Evolutionary conservation across 1,284 basidiomycete species (phyloP).

Genomic region (Cystobasidium pallidum): DNA sequence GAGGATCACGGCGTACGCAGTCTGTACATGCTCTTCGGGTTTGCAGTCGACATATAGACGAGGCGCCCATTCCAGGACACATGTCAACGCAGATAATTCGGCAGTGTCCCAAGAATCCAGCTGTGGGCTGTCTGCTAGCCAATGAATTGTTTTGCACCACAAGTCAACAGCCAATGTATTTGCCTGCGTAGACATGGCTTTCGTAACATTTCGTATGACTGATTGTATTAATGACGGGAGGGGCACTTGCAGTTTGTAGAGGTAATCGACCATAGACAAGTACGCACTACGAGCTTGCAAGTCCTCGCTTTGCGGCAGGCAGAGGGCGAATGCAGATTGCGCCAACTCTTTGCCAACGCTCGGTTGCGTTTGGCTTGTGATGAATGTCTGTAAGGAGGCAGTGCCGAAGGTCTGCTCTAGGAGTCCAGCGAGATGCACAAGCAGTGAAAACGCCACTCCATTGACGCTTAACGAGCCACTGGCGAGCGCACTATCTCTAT

Average conservation of each 20-base stretch:
- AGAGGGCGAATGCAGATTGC: not conserved
- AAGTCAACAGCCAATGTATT: not conserved
- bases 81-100: not conserved
- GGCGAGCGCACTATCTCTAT: not conserved
- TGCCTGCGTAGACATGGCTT: not conserved
- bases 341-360: not conserved
- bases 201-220: not conserved
- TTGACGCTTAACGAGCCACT: not conserved
- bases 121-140: not conserved
- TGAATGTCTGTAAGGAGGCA: not conserved
- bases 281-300: conserved; percentile 3
- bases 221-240: not conserved
- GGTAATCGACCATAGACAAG: not conserved
- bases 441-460: conserved; percentile 6
- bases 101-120: too few relatives aligned
- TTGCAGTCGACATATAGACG: not conserved
- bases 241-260: not conserved
- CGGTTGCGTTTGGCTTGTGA: not conserved
- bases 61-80: not conserved
- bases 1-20: not conserved
- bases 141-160: not conserved
- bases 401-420: conserved; percentile 22
- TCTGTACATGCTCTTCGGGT: not conserved
- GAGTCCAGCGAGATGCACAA: conserved; percentile 16
- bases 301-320: not conserved